Conservation (phyloP, 2,329 filamentous ascomycete genomes). For the Fusarium sulawesiense region DNA sequence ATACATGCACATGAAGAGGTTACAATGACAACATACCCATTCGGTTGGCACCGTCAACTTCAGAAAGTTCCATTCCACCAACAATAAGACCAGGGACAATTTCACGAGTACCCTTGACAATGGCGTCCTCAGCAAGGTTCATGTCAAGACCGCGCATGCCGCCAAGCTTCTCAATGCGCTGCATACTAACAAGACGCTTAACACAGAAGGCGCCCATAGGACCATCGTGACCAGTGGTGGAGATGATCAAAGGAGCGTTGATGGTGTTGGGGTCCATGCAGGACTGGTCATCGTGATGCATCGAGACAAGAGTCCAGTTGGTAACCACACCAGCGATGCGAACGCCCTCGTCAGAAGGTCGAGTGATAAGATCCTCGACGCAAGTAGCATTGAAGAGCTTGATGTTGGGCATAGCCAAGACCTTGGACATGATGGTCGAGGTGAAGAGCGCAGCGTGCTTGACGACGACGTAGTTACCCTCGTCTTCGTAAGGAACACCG, state of each 20-base stretch:
- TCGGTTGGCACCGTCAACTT: conserved; percentile 89
- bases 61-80: conserved; percentile 93
- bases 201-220: conserved; percentile 92
- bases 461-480: conserved; percentile 89
- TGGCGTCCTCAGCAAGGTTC: conserved; percentile 90
- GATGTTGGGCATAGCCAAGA: conserved; percentile 86
- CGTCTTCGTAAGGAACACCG: conserved; percentile 87
- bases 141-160: conserved; percentile 96
- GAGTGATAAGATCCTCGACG: conserved; percentile 93
- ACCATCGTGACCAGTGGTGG: conserved; percentile 89
- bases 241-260: conserved; percentile 89
- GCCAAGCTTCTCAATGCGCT: conserved; percentile 82
- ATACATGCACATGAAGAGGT: accelerated
- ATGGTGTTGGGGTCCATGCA: conserved; percentile 99
- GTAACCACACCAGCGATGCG: conserved; percentile 90
- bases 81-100: conserved; percentile 88
- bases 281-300: conserved; percentile 88
- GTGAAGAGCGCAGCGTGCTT: conserved; percentile 96
- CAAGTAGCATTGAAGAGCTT: conserved; percentile 97
- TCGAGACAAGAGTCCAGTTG: conserved; percentile 93
- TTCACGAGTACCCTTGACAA: conserved; percentile 91
- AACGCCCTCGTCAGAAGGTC: conserved; percentile 67
- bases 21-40: conserved; percentile 70
- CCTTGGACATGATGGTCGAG: conserved; percentile 84
- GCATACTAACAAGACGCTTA: conserved; percentile 92